A percentile compares a stretch with the other conserved stretches of the same genome.
phyloP scores from a whole-genome alignment of 2,329 filamentous ascomycete species.

The Cadophora sp. region DNA sequence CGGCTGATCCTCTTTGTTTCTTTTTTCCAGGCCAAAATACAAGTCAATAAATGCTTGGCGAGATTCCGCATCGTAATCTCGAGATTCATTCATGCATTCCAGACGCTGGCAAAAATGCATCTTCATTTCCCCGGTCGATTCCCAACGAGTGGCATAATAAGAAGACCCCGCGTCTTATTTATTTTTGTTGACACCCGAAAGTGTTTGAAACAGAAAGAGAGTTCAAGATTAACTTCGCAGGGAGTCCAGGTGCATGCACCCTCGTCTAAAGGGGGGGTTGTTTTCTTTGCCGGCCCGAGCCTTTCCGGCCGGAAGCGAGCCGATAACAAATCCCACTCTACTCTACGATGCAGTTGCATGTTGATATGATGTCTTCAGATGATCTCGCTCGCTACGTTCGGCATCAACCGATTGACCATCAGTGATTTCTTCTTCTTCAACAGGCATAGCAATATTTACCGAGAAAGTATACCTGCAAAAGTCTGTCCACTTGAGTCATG shows the following conservation, averaged over 20 bases:
- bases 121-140: background rate
- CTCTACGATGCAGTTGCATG: background rate
- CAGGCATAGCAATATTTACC: background rate
- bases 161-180: background rate
- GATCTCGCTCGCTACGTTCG: background rate
- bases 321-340: constrained; percentile 4
- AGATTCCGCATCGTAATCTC: background rate
- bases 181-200: background rate
- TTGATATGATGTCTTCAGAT: background rate
- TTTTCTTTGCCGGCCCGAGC: constrained; percentile 5
- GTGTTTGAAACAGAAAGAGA: background rate
- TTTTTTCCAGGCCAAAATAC: background rate
- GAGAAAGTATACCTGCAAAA: background rate
- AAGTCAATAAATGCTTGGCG: background rate
- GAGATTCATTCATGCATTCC: constrained; percentile 9
- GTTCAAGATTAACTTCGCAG: background rate
- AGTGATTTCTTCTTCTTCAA: too few relatives aligned
- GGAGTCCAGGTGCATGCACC: background rate
- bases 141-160: background rate
- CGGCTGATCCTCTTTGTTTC: background rate
- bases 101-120: background rate
- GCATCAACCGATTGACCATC: background rate
- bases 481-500: background rate
- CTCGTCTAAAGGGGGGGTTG: constrained; percentile 9
- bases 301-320: background rate